A percentile compares a stretch with the other conserved stretches of the same genome.
phyloP scores from a whole-genome alignment of 1,284 basidiomycete genomes.

The Erythrobasidium hasegawianum region DNA sequence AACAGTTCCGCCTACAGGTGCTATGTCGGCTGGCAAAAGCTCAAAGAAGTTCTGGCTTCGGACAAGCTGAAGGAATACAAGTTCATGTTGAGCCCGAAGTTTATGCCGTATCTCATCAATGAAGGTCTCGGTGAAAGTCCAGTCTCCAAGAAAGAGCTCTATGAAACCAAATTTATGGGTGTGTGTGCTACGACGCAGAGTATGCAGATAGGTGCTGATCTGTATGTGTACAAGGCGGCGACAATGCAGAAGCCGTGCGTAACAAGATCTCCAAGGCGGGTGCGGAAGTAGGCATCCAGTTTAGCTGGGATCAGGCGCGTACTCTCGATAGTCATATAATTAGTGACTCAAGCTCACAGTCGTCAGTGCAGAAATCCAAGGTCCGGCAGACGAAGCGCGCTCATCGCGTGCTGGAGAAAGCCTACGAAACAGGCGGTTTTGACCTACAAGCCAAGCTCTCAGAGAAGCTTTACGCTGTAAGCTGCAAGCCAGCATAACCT shows the following conservation, averaged over 20 bases:
- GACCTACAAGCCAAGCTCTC: slow-evolving; percentile 24
- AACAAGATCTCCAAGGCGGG: slow-evolving; percentile 27
- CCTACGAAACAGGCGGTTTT: slow-evolving; percentile 26
- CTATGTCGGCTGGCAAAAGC: slow-evolving; percentile 26
- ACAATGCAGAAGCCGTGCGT: slow-evolving; percentile 21
- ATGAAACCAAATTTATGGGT: slow-evolving; percentile 30
- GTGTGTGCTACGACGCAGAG: too few species aligned
- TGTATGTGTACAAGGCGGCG: slow-evolving; percentile 17
- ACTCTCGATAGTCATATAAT: too few species aligned
- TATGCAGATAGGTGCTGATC: too few species aligned
- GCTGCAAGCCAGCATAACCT: too few species aligned
- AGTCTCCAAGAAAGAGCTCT: slow-evolving; percentile 19
- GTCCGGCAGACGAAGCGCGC: slow-evolving; percentile 28
- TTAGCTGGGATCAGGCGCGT: slow-evolving; percentile 32
- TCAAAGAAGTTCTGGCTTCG: slow-evolving; percentile 13
- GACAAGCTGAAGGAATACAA: slow-evolving; percentile 35
- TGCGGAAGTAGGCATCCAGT: slow-evolving; percentile 29
- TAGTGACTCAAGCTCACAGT: neutral
- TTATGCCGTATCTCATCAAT: slow-evolving; percentile 31
- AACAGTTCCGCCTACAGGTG: neutral
- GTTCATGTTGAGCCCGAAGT: slow-evolving; percentile 18
- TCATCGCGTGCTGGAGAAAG: slow-evolving; percentile 32
- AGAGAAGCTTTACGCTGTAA: slow-evolving; percentile 26
- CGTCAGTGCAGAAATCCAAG: slow-evolving; percentile 8
- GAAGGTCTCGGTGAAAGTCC: slow-evolving; percentile 15